A percentile compares a stretch with the other conserved stretches of the same genome.
phyloP scores from a whole-genome alignment of 2,329 filamentous ascomycete genomes.

The Emydomyces testavorans region DNA sequence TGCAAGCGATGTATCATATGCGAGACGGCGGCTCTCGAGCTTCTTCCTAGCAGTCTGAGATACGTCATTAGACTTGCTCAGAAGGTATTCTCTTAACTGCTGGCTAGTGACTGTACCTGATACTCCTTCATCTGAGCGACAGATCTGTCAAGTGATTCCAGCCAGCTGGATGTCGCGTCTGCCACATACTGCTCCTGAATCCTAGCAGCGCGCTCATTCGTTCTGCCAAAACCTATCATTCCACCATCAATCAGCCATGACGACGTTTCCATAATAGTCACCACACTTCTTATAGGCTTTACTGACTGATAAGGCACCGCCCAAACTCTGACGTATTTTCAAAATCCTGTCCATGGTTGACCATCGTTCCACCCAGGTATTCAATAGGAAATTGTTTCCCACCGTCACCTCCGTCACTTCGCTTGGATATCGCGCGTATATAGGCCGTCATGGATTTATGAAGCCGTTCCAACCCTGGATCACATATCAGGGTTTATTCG shows the following conservation, averaged over 20 bases:
- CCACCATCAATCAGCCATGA: not conserved
- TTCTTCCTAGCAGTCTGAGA: slow-evolving; percentile 70
- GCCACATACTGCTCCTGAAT: slow-evolving; percentile 74
- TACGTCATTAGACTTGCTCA: not conserved
- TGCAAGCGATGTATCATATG: slow-evolving; percentile 76
- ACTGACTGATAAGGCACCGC: slow-evolving; percentile 62
- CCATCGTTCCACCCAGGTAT: slow-evolving; percentile 74
- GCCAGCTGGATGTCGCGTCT: slow-evolving; percentile 69
- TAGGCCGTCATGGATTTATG: slow-evolving; percentile 78
- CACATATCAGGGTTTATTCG: slow-evolving; percentile 3
- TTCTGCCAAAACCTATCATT: slow-evolving; percentile 59
- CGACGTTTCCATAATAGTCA: not conserved
- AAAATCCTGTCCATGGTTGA: slow-evolving; percentile 82
- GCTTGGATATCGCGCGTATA: slow-evolving; percentile 75
- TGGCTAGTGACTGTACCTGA: slow-evolving; percentile 49
- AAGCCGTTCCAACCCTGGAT: slow-evolving; percentile 73
- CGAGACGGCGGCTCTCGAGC: slow-evolving; percentile 76
- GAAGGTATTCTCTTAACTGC: not conserved
- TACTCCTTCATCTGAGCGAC: slow-evolving; percentile 96
- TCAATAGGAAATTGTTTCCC: slow-evolving; percentile 74
- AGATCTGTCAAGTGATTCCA: slow-evolving; percentile 82
- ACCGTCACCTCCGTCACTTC: slow-evolving; percentile 73
- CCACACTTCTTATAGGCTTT: not conserved
- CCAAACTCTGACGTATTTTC: slow-evolving; percentile 84
- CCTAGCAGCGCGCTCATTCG: slow-evolving; percentile 76